Evolutionary conservation across 257 asterid species (phyloP).

Genomic region (Salvia rosmarinus): DNA sequence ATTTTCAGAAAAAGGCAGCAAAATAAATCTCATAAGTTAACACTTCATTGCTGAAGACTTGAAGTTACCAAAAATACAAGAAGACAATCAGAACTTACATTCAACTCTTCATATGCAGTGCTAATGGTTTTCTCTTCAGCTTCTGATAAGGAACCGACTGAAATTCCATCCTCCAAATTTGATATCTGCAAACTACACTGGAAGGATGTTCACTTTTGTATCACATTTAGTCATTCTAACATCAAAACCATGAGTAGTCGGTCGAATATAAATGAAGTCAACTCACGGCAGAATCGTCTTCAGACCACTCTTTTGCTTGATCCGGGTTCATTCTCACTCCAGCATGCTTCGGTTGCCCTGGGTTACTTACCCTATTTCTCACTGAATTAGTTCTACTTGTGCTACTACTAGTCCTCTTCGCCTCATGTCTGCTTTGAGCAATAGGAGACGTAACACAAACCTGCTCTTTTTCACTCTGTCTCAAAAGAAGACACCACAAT

Average conservation of each 20-base stretch:
- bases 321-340: conserved; percentile 32
- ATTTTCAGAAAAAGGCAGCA: neutral
- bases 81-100: conserved; percentile 42
- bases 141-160: conserved; percentile 68
- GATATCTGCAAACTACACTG: conserved; percentile 68
- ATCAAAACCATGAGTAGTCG: neutral
- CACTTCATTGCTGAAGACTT: neutral
- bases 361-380: conserved; percentile 41
- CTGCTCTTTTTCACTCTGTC: conserved; percentile 56
- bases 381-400: conserved; percentile 37
- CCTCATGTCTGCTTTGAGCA: conserved; percentile 40
- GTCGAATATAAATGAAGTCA: conserved; percentile 25
- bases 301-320: conserved; percentile 62
- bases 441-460: conserved; percentile 27
- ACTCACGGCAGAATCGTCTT: conserved; percentile 88
- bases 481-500: conserved; percentile 29
- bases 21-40: conserved; percentile 20
- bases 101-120: conserved; percentile 59
- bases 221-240: conserved; percentile 20
- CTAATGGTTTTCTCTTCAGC: conserved; percentile 72
- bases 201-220: conserved; percentile 20
- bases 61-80: neutral
- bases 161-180: conserved; percentile 67
- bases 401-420: conserved; percentile 39
- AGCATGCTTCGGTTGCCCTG: conserved; percentile 39